Conservation (phyloP, 1,284 basidiomycete species). For the Apiotrichum veenhuisii region DNA sequence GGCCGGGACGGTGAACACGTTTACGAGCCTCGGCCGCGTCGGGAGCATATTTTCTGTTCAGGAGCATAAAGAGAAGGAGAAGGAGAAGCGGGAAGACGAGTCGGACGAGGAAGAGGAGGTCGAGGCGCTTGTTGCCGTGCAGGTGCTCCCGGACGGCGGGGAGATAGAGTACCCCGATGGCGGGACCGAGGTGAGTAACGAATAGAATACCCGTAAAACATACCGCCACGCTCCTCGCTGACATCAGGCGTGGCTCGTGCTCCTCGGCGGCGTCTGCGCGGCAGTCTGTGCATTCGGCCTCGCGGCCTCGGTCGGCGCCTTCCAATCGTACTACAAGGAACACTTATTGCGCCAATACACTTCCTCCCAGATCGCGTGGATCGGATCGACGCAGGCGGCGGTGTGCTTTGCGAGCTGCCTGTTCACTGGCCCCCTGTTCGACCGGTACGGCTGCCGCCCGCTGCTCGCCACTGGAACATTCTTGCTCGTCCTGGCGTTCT, state of each 20-base stretch:
- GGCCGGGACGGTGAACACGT: constrained; percentile 12
- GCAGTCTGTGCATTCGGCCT: constrained; percentile 42
- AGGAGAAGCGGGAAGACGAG: constrained; percentile 1
- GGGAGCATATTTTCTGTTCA: not conserved
- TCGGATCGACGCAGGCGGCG: constrained; percentile 34
- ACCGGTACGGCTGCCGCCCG: constrained; percentile 34
- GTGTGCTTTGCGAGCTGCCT: constrained; percentile 32
- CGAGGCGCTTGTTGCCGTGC: constrained; percentile 21
- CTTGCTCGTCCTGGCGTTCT: constrained; percentile 27
- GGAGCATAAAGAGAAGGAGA: not conserved
- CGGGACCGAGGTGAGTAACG: constrained; percentile 16
- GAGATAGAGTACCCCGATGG: constrained; percentile 29
- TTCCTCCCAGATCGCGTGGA: constrained; percentile 36
- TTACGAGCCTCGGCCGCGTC: constrained; percentile 9
- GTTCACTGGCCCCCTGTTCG: constrained; percentile 40
- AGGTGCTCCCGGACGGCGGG: constrained; percentile 17
- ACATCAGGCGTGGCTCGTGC: constrained; percentile 28
- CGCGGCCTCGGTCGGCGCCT: constrained; percentile 33
- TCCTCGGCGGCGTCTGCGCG: constrained; percentile 33
- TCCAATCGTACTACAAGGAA: constrained; percentile 37
- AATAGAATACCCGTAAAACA: no score
- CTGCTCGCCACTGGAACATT: constrained; percentile 30
- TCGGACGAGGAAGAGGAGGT: not conserved
- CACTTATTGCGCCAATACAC: constrained; percentile 28
- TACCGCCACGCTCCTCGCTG: no score